Base-by-base conservation (phyloP, 495 filamentous ascomycete species). In the Hapsidospora chrysogenum region DNA sequence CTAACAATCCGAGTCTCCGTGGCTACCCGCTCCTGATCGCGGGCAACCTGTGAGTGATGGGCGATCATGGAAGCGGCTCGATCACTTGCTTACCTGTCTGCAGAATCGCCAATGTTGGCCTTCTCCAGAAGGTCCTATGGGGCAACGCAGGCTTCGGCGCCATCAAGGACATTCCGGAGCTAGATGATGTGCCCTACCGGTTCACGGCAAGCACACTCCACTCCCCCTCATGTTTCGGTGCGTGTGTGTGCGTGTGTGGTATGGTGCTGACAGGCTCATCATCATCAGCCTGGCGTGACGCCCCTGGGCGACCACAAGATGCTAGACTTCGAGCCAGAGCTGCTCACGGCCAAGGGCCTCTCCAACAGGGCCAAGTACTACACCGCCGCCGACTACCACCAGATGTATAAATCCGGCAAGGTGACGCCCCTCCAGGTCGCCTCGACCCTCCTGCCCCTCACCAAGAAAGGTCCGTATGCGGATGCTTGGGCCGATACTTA, bases 371-470 rank as follows among this genome's bases (percentile, higher is more conserved):
- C 33, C 6, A 58, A 61, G 11, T 81, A 80, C 49, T 68, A 74
- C 49, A 82, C 78, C 8, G 70, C 72, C 2, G 61, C 69, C n/a
- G 80, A 92, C 47, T 94, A 84, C 46, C 75, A 81, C 44, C 65
- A 64, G 17, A 64, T 77, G 6, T 96, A 82, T 53, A 61, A 63
- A 30, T 66, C 70, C 1, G 78, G 78, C 9, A 58, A 66, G 19
- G 45, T 77, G 26, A 87, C 84, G 0, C 87, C 87, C 0, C 59
- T 68, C 0, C 63, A 67, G 16, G 80, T 96, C 2, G 70, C 62
- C 9, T 68, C 82, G 49, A 62, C 70, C 0, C 52, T 94, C 27
- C 62, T 93, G 2, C 72, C 76, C 5, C 52, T 87, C 17, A 70
- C 89, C 37, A 64, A 66, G 13, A 72, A 78, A 39, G 66, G 64